These are phyloP conservation scores for Brassica incana DNA, from an alignment of 345 rosid genomes.

Conservation along the genomic window DNA sequence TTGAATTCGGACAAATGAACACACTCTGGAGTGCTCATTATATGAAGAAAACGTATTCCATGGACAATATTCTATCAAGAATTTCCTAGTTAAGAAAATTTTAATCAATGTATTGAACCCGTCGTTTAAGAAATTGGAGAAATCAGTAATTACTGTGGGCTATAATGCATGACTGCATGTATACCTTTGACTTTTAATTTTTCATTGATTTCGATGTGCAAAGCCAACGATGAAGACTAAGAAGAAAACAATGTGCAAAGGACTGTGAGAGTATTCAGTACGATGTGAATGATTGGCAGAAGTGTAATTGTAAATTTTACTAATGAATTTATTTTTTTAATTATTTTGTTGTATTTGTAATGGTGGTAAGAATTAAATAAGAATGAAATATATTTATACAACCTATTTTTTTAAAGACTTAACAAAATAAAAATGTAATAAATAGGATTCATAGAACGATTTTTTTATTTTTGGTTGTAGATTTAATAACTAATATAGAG, in stretches of 20 bases:
- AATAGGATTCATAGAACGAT: too few species aligned
- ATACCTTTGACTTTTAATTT: constrained; percentile 17
- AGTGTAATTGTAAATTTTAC: too few species aligned
- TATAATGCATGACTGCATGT: constrained; percentile 17
- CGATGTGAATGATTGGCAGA: not conserved
- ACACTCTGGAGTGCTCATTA: not conserved
- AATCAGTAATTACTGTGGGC: constrained; percentile 1
- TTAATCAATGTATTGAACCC: not conserved
- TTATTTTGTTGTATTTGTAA: too few species aligned
- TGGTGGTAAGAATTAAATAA: too few species aligned
- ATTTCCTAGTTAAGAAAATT: not conserved
- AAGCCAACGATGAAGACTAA: constrained; percentile 6
- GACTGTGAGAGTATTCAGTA: not conserved
- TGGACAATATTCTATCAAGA: not conserved
- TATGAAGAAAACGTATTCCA: not conserved
- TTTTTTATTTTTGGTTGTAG: too few species aligned
- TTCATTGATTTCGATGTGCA: constrained; percentile 2
- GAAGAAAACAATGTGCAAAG: not conserved
- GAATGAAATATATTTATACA: too few species aligned
- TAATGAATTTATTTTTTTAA: too few species aligned
- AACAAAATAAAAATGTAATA: not conserved
- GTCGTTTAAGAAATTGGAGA: not conserved
- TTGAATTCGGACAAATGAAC: not conserved
- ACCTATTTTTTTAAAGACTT: not conserved
- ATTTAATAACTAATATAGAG: too few species aligned